Conservation (phyloP, 2,329 filamentous ascomycete species). For the Plectosphaerella sp. region DNA sequence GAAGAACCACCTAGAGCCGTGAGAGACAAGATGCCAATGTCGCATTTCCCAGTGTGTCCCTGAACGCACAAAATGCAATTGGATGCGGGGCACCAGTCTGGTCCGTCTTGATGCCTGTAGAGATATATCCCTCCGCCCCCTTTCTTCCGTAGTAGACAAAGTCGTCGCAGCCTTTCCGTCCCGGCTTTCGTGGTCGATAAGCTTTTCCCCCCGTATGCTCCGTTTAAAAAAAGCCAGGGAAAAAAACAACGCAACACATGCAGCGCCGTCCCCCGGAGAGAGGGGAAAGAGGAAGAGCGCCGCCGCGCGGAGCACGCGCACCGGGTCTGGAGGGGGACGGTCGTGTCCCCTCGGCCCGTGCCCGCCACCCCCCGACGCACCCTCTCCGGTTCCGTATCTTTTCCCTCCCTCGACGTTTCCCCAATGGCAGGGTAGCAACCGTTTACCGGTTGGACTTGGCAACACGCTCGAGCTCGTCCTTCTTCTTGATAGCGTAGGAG, state of each 20-base stretch:
- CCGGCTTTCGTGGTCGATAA: background rate
- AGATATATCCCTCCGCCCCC: constrained; percentile 1
- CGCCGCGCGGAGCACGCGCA: background rate
- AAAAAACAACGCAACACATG: constrained; percentile 1
- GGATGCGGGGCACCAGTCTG: constrained; percentile 4
- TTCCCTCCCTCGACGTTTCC: constrained; percentile 11
- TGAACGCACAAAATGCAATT: constrained; percentile 40
- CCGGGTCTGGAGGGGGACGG: background rate
- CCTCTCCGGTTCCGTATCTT: constrained; percentile 11
- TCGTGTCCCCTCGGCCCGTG: background rate
- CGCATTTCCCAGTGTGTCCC: constrained; percentile 35
- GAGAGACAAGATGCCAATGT: constrained; percentile 26
- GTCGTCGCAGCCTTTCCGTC: constrained; percentile 1
- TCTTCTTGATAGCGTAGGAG: constrained; percentile 99
- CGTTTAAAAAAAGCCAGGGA: constrained; percentile 1
- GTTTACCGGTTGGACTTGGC: constrained; percentile 99
- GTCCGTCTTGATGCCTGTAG: constrained; percentile 3
- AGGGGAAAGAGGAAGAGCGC: background rate
- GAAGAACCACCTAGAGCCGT: constrained; percentile 17
- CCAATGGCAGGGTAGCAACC: constrained; percentile 28
- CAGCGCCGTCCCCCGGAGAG: background rate
- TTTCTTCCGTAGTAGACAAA: constrained; percentile 1
- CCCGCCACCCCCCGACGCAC: background rate
- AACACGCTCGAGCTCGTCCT: constrained; percentile 99
- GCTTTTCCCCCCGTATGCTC: background rate